Conservation (phyloP, 768 basidiomycete species). For the Kwoniella dendrophila region DNA sequence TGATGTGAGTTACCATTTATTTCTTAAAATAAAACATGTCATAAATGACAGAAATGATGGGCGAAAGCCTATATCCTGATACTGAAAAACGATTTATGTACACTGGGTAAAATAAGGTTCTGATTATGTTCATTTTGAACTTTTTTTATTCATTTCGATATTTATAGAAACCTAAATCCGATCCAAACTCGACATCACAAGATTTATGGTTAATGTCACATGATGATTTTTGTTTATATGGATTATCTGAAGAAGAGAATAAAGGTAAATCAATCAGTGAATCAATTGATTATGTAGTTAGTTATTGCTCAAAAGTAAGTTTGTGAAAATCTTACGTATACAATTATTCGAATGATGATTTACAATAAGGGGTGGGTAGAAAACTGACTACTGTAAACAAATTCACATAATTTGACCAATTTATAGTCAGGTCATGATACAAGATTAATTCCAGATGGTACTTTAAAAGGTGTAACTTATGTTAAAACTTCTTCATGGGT, state of each 20-base stretch:
- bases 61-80: too few relatives aligned
- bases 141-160: neutral
- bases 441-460: conserved; percentile 44
- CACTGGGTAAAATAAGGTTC: too few relatives aligned
- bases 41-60: too few relatives aligned
- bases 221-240: conserved; percentile 46
- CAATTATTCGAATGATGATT: too few relatives aligned
- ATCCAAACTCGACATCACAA: conserved; percentile 1
- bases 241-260: conserved; percentile 21
- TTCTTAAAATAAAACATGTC: too few relatives aligned
- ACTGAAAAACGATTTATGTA: too few relatives aligned
- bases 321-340: neutral
- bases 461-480: conserved; percentile 48
- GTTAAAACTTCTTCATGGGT: conserved; percentile 45
- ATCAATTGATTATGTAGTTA: conserved; percentile 32
- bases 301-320: conserved; percentile 47
- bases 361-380: too few relatives aligned
- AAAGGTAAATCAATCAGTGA: conserved; percentile 27
- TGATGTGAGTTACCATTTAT: neutral
- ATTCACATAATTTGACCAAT: neutral
- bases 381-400: too few relatives aligned
- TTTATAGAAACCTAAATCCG: neutral
- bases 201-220: conserved; percentile 22
- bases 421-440: neutral
- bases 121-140: too few relatives aligned